These are phyloP conservation scores for Fusarium sp. DNA, from an alignment of 2,329 filamentous ascomycete genomes.

Conservation along the genomic window DNA sequence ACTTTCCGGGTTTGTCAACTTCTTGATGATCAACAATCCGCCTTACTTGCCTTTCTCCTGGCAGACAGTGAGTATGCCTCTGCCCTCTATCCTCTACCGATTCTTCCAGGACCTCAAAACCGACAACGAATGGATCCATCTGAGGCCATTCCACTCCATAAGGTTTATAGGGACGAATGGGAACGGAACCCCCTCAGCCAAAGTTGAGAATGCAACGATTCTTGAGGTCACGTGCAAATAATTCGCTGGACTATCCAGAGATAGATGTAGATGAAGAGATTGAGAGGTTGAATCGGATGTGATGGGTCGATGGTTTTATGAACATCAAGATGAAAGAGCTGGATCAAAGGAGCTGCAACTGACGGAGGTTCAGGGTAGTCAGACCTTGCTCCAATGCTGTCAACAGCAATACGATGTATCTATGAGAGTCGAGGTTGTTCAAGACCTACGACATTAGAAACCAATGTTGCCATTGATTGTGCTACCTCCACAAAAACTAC, in stretches of 20 bases:
- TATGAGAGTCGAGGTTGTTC: too few relatives aligned
- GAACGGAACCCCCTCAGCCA: constrained; percentile 17
- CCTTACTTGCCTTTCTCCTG: constrained; percentile 16
- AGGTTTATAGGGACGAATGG: constrained; percentile 25
- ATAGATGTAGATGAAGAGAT: neutral
- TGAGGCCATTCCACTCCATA: constrained; percentile 6
- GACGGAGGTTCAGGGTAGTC: too few relatives aligned
- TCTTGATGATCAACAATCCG: constrained; percentile 17
- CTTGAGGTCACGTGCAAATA: neutral
- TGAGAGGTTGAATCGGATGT: neutral
- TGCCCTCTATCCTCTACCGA: constrained; percentile 1
- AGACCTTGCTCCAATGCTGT: too few relatives aligned
- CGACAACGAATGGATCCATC: constrained; percentile 14
- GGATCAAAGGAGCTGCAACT: too few relatives aligned
- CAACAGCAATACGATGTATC: too few relatives aligned
- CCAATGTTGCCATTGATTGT: too few relatives aligned
- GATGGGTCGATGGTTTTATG: neutral
- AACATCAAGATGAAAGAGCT: too few relatives aligned
- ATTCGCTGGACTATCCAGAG: neutral
- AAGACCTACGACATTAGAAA: too few relatives aligned
- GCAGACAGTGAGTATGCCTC: neutral
- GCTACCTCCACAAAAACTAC: too few relatives aligned
- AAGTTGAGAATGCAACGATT: neutral
- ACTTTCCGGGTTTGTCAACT: constrained; percentile 27
- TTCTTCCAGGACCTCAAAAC: constrained; percentile 12